Evolutionary conservation across 2,329 filamentous ascomycete species (phyloP), one percentile per base, ranked within the genome.

Genomic region (Chrysosporium keratinophilum): DNA sequence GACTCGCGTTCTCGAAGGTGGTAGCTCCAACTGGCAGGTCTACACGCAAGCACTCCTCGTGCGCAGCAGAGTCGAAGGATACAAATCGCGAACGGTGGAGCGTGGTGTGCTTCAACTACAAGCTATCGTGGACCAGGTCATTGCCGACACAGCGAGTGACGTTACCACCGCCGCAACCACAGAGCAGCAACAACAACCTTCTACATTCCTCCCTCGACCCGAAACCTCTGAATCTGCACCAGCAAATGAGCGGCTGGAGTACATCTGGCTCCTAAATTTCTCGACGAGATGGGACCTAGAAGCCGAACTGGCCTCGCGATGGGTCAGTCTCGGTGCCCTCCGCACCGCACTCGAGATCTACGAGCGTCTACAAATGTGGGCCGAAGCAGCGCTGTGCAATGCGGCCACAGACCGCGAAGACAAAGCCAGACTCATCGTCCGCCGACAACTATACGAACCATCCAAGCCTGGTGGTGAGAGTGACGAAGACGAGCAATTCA

Each of bases 21-120:
- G 91, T 61, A 86, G 86, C 44, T 91, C 88, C 0, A 98, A 97
- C 68, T 98, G 93, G 93, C 93, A 97, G 67, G 84, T 96, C 34
- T 97, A 97, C 66, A 96, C 93, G 0, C 90, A 97, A 65, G 93
- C 89, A 0, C 75, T 98, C 7, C 76, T 98, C 0, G 87, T 97
- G 1, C 80, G 93, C 43, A 95, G 88, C 56, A 79, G 93, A 14
- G 91, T 97, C 52, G 93, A 98, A 69, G 78, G 90, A 0, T 90
- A 94, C 69, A 81, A 82, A 51, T 88, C 90, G 51, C 79, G 91
- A 52, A 98, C 93, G 0, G 78, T 94, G 37, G 93, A 98, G 71
- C 78, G 93, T 56, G 88, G 88, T 44, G 81, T 98, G 0, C 74
- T 98, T 17, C 93, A 98, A 70, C 79, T 98, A 60, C 93, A 98